Conservation (phyloP, 2,329 filamentous ascomycete species). For the Exophiala calicioides region DNA sequence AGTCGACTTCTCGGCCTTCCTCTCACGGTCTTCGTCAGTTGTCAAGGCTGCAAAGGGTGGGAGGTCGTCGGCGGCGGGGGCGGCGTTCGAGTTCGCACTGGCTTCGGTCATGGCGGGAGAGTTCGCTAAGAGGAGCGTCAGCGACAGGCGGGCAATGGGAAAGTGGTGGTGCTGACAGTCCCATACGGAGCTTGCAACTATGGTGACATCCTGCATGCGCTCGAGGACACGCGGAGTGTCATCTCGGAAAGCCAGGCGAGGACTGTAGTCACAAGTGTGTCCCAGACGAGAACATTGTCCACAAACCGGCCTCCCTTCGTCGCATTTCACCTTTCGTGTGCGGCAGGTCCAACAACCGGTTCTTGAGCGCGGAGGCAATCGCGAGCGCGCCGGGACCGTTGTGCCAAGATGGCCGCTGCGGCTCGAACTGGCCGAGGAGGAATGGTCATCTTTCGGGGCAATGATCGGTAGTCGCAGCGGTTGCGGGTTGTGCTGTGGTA, state of each 20-base stretch:
- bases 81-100: conserved; percentile 36
- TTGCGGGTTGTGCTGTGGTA: too few species aligned
- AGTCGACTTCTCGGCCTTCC: conserved; percentile 52
- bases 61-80: conserved; percentile 47
- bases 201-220: conserved; percentile 55
- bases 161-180: conserved; percentile 48
- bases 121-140: conserved; percentile 31
- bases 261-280: conserved; percentile 60
- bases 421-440: conserved; percentile 36
- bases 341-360: conserved; percentile 51
- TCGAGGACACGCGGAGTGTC: conserved; percentile 55
- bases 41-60: conserved; percentile 56
- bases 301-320: conserved; percentile 57
- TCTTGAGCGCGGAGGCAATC: conserved; percentile 55
- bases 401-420: conserved; percentile 36
- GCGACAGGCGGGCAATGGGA: conserved; percentile 6
- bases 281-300: conserved; percentile 59
- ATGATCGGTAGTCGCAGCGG: conserved; percentile 45
- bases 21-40: conserved; percentile 60
- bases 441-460: conserved; percentile 46
- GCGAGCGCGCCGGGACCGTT: conserved; percentile 43
- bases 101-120: conserved; percentile 35
- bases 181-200: conserved; percentile 56
- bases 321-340: conserved; percentile 53
- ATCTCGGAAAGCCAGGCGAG: conserved; percentile 56